These are phyloP conservation scores for Xylaria sp. DNA, from an alignment of 2,329 filamentous ascomycete species.

Conservation along the genomic window DNA sequence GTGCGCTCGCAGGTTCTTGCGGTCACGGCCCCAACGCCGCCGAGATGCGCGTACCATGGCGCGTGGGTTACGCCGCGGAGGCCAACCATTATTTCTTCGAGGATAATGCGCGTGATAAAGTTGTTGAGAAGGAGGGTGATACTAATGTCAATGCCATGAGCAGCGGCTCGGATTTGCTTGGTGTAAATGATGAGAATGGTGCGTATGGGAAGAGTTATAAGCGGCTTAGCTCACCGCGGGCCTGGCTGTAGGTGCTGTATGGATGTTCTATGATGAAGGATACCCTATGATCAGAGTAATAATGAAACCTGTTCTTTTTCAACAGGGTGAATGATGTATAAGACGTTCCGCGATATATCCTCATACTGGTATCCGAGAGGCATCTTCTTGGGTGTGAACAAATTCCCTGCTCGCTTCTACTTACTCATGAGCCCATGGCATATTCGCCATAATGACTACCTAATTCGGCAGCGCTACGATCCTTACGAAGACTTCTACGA, in stretches of 20 bases:
- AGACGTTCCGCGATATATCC: no score
- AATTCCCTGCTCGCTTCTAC: no score
- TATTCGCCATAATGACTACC: no score
- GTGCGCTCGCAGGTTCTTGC: conserved; percentile 44
- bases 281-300: no score
- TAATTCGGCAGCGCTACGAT: no score
- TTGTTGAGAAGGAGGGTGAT: background rate
- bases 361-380: no score
- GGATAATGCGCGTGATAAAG: conserved; percentile 16
- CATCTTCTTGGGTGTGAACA: no score
- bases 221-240: conserved; percentile 39
- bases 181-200: conserved; percentile 5
- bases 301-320: no score
- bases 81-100: conserved; percentile 50
- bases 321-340: no score
- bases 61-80: conserved; percentile 42
- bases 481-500: no score
- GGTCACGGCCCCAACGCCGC: conserved; percentile 43
- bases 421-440: no score
- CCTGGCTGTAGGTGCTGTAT: conserved; percentile 35
- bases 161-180: conserved; percentile 23
- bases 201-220: conserved; percentile 41
- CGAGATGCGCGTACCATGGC: conserved; percentile 43
- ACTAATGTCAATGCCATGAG: conserved; percentile 4
- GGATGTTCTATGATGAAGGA: no score